A percentile compares a stretch with the other conserved stretches of the same genome.
These are phyloP conservation scores for Chlorokybus atmophyticus DNA, from an alignment of 139 green algal genomes.

Conservation along the genomic window DNA sequence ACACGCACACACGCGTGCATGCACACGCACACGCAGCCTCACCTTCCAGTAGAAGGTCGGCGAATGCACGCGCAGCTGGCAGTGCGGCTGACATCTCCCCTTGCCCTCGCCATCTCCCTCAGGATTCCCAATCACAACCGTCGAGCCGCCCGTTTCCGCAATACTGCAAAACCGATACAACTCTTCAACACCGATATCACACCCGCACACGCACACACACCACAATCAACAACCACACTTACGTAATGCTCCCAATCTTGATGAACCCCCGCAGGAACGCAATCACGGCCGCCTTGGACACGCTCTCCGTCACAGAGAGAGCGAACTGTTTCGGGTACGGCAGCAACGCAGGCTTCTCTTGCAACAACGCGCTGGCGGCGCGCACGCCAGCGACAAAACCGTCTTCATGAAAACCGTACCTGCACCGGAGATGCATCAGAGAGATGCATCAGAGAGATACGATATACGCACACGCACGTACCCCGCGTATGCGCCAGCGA, in stretches of 20 bases:
- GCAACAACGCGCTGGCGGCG: background rate
- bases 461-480: slow-evolving; percentile 1
- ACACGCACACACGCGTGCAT: no score
- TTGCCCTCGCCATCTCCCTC: no score
- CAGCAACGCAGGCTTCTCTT: background rate
- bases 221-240: background rate
- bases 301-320: background rate
- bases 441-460: slow-evolving; percentile 11
- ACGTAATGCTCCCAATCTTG: background rate
- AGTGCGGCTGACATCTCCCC: no score
- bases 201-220: no score
- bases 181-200: no score
- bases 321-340: background rate
- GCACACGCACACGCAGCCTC: no score
- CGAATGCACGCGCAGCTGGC: no score
- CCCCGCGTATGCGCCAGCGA: slow-evolving; percentile 15
- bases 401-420: slow-evolving; percentile 96
- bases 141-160: no score
- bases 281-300: background rate
- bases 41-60: no score
- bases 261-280: slow-evolving; percentile 5
- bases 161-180: no score
- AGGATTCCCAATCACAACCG: no score
- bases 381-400: slow-evolving; percentile 44
- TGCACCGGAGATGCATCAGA: background rate